A percentile compares a stretch with the other conserved stretches of the same genome.
Conservation (phyloP, 148 eudicot genomes). For the Pharnaceum exiguum region DNA sequence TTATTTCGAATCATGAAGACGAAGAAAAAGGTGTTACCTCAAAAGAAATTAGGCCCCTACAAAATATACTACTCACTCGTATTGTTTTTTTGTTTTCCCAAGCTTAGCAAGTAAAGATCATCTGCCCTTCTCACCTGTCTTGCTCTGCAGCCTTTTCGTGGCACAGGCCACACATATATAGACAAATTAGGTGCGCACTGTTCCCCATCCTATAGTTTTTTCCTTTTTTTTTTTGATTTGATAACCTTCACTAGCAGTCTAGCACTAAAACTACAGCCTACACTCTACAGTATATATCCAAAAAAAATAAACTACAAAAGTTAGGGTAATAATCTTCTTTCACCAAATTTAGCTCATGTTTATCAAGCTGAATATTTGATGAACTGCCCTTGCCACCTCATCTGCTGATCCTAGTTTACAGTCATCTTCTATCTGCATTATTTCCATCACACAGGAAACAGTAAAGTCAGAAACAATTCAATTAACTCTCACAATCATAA, state of each 20-base stretch:
- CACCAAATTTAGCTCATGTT: constrained; percentile 14
- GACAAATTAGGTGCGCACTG: background rate
- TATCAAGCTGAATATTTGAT: constrained; percentile 40
- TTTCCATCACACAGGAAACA: background rate
- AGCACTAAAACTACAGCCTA: background rate
- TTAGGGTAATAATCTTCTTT: background rate
- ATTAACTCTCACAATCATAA: background rate
- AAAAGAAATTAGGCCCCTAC: background rate
- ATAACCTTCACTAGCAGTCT: background rate
- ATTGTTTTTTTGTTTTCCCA: background rate
- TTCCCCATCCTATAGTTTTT: background rate
- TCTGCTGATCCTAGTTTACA: constrained; percentile 45
- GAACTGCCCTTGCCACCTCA: constrained; percentile 41
- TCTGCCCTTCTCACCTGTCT: background rate
- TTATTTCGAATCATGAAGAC: background rate
- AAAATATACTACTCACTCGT: too few relatives aligned
- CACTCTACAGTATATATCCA: background rate
- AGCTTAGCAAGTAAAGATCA: background rate
- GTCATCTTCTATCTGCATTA: constrained; percentile 48
- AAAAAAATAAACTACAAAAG: background rate
- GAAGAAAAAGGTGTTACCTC: background rate
- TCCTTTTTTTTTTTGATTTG: background rate
- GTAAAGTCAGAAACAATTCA: background rate
- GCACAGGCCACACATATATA: background rate
- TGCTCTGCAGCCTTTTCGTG: constrained; percentile 7